A percentile compares a stretch with the other conserved stretches of the same genome.
phyloP scores from a whole-genome alignment of 2,329 filamentous ascomycete genomes.

The Claviceps quebecensis region DNA sequence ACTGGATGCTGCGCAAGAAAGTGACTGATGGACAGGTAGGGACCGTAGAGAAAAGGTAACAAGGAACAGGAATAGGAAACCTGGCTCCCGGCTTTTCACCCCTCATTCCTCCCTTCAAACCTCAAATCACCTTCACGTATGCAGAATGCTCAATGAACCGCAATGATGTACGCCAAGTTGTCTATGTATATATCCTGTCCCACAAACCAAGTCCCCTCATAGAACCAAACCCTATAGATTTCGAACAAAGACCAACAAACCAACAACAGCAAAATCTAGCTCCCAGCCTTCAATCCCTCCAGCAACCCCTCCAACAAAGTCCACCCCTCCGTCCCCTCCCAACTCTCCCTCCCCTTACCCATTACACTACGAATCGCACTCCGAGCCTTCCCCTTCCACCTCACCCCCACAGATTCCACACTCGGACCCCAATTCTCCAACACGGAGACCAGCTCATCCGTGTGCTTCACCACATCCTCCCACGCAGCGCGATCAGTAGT shows the following conservation, averaged over 20 bases:
- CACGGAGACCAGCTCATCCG: conserved; percentile 65
- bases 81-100: no score
- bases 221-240: background rate
- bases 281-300: conserved; percentile 34
- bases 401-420: conserved; percentile 54
- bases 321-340: conserved; percentile 68
- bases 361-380: conserved; percentile 73
- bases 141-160: no score
- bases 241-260: background rate
- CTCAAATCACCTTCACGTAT: no score
- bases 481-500: conserved; percentile 48
- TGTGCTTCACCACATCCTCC: conserved; percentile 61
- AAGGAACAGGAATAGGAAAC: no score
- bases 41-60: no score
- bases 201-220: no score
- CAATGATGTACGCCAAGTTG: no score
- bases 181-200: no score
- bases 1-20: no score
- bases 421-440: conserved; percentile 66
- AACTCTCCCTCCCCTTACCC: conserved; percentile 65
- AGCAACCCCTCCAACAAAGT: conserved; percentile 37
- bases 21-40: no score
- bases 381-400: conserved; percentile 81
- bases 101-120: no score
- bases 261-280: background rate